A percentile compares a stretch with the other conserved stretches of the same genome.
Evolutionary conservation across 2,329 filamentous ascomycete genomes (phyloP).

Genomic region (Ophiostoma sp.): DNA sequence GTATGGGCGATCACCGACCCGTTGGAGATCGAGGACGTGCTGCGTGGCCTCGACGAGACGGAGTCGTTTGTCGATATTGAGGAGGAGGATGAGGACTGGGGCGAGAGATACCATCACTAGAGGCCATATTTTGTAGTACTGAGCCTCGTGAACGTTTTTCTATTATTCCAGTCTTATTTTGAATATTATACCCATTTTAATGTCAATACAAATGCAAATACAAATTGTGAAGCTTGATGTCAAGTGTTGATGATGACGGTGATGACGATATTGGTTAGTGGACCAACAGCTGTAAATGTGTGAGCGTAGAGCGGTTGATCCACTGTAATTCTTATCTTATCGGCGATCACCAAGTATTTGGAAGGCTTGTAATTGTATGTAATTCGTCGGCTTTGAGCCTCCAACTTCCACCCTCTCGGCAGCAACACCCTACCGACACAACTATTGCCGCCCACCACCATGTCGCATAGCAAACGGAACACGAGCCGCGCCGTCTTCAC

Average conservation of each 20-base stretch:
- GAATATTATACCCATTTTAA: background rate
- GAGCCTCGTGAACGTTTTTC: background rate
- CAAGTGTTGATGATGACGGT: background rate
- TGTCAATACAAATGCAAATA: background rate
- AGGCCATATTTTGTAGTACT: background rate
- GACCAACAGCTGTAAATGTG: background rate
- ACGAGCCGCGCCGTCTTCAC: slow-evolving; percentile 92
- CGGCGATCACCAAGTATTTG: background rate
- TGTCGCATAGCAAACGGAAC: slow-evolving; percentile 64
- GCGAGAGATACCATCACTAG: slow-evolving; percentile 12
- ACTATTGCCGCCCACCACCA: background rate
- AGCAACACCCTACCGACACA: background rate
- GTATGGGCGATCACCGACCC: slow-evolving; percentile 90
- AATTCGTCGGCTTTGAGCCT: background rate
- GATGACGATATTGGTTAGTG: background rate
- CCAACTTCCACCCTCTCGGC: background rate
- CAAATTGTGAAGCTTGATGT: background rate
- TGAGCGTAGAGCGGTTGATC: background rate
- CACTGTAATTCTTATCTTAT: slow-evolving; percentile 7
- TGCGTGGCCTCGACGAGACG: slow-evolving; percentile 61
- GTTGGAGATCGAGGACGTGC: slow-evolving; percentile 63
- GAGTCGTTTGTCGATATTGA: slow-evolving; percentile 39
- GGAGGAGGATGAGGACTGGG: slow-evolving; percentile 3
- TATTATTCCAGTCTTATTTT: background rate
- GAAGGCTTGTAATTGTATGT: background rate